Evolutionary conservation across 768 basidiomycete species (phyloP).

Genomic region (Lanmaoa pseudosensibilis): DNA sequence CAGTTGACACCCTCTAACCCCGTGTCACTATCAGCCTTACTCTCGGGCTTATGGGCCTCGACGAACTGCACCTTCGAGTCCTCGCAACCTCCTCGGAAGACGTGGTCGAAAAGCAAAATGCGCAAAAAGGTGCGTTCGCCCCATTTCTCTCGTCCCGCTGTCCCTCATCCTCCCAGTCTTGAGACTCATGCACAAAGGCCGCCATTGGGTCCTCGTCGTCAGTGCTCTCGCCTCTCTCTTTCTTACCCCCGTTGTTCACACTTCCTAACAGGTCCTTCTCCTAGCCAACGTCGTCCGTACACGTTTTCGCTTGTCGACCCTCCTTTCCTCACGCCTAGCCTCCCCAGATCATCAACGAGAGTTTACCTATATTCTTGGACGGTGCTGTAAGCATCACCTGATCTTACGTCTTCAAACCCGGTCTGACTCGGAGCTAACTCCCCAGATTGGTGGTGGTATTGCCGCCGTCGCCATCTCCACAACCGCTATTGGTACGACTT

Average conservation of each 20-base stretch:
- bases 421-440: slow-evolving; percentile 30
- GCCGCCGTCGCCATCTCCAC: slow-evolving; percentile 80
- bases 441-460: slow-evolving; percentile 64
- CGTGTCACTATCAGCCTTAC: slow-evolving; percentile 57
- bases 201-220: slow-evolving; percentile 95
- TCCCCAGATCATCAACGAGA: slow-evolving; percentile 75
- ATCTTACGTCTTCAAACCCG: slow-evolving; percentile 56
- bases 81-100: slow-evolving; percentile 82
- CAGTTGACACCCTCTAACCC: neutral
- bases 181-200: slow-evolving; percentile 56
- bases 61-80: slow-evolving; percentile 87
- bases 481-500: slow-evolving; percentile 46
- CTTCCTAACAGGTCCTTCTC: slow-evolving; percentile 64
- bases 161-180: slow-evolving; percentile 42
- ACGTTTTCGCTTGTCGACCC: neutral
- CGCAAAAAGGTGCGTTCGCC: slow-evolving; percentile 55
- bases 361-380: slow-evolving; percentile 80
- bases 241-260: neutral
- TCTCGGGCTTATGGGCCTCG: slow-evolving; percentile 90
- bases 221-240: slow-evolving; percentile 9
- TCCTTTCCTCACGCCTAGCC: neutral
- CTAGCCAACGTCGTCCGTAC: slow-evolving; percentile 79
- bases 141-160: neutral
- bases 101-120: slow-evolving; percentile 62
- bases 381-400: slow-evolving; percentile 48